Base-by-base conservation (phyloP, 1,139 yeast species). In the Candida sanyaensis region DNA sequence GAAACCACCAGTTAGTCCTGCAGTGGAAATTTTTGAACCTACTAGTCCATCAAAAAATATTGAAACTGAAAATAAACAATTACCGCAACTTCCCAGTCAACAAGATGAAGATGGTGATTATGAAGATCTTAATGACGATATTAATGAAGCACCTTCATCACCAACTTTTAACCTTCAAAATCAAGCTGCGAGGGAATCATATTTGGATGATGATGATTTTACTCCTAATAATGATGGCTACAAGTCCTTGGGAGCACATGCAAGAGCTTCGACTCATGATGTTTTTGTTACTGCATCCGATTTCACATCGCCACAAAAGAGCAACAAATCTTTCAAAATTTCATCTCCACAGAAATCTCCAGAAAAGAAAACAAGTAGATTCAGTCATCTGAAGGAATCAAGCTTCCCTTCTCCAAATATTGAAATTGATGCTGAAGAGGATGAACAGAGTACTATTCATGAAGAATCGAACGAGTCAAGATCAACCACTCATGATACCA, bases 211-310 rank as follows among this genome's bases (percentile, higher is more conserved):
- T 23, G 41, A 44, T 12, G 37, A 41, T 6, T 26, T 31, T 11
- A n/a, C 11, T 30, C 31, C 41, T n/a, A 17, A 21, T 11, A 30
- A 36, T 21, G 46, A 45, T n/a, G 30, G 34, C 6, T 33, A 43
- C 27, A 34, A 29, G 21, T 37, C 27, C 1, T 3, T 48, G 60
- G 42, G 66, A 62, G n/a, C 61, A 11, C 47, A 49, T 36, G 56
- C 58, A 4, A 53, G 55, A n/a, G 49, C 54, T 12, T 53, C 63
- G 5, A 62, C 64, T 23, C 64, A 64, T 31, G 78, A 74, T 42
- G 69, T 71, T 1, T 74, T 66, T 55, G 70, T 69, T 9, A 74
- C 78, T 4, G 79, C 78, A 0, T 61, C 71, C 0, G 75, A 74
- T 46, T 65, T 72, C 24, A 31, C 31, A 9, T 42, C 50, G 2